These are phyloP conservation scores for Penicillium sp. DNA, from an alignment of 2,329 filamentous ascomycete species.

Conservation along the genomic window DNA sequence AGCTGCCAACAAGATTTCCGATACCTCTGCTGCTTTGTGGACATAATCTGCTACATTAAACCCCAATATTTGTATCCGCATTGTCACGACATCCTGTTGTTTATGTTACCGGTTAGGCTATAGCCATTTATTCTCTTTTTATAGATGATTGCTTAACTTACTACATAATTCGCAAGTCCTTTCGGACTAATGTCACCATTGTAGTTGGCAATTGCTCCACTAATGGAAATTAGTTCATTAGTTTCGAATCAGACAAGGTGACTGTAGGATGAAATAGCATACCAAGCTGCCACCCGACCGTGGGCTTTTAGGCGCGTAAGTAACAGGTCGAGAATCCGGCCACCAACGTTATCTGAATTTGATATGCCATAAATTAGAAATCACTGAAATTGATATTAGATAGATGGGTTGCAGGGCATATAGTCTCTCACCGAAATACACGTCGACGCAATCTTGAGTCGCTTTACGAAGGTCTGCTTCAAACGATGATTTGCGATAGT, in stretches of 20 bases:
- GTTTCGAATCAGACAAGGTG: neutral
- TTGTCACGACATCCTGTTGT: slow-evolving; percentile 16
- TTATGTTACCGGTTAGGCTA: neutral
- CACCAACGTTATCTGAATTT: slow-evolving; percentile 46
- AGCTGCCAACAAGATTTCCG: slow-evolving; percentile 24
- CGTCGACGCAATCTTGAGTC: neutral
- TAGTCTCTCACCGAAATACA: neutral
- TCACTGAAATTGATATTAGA: neutral
- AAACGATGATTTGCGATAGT: neutral
- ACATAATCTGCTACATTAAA: slow-evolving; percentile 21
- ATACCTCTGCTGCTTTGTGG: slow-evolving; percentile 20
- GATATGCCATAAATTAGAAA: neutral
- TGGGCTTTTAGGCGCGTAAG: slow-evolving; percentile 10
- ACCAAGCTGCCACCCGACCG: slow-evolving; percentile 20
- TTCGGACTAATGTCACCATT: slow-evolving; percentile 13
- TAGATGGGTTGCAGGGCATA: no score
- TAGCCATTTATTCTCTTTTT: neutral
- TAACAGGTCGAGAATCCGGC: slow-evolving; percentile 42
- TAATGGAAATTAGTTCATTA: neutral
- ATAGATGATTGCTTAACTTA: slow-evolving; percentile 11
- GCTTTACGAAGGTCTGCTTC: neutral
- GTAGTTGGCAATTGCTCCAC: slow-evolving; percentile 23
- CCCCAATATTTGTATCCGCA: slow-evolving; percentile 19
- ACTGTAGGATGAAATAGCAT: neutral
- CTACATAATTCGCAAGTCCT: slow-evolving; percentile 19